phyloP scores from a whole-genome alignment of 2,329 filamentous ascomycete genomes.

The Pseudocercospora crystallina region DNA sequence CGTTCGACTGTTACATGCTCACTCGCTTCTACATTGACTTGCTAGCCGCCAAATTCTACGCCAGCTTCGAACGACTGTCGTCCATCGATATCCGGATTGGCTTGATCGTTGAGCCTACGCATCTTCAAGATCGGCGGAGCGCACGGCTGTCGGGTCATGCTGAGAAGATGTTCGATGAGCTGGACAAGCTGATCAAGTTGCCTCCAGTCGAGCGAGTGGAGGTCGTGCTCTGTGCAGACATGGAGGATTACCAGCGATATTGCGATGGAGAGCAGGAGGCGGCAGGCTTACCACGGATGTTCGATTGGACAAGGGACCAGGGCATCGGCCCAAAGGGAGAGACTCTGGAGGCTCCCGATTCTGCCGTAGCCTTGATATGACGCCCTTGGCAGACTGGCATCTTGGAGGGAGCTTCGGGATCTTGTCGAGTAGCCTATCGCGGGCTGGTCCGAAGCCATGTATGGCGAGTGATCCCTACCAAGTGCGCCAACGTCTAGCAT shows the following conservation, averaged over 20 bases:
- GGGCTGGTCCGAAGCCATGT: too few relatives aligned
- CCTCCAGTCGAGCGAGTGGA: neutral
- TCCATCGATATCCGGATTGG: neutral
- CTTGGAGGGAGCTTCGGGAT: too few relatives aligned
- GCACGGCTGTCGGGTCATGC: neutral
- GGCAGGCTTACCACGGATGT: neutral
- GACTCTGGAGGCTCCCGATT: too few relatives aligned
- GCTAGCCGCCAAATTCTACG: conserved; percentile 1
- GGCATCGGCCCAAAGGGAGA: too few relatives aligned
- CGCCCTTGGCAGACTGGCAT: too few relatives aligned
- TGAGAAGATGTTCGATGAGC: neutral
- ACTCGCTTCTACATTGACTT: neutral
- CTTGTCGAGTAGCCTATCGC: too few relatives aligned
- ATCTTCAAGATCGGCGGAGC: neutral
- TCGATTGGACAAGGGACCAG: neutral
- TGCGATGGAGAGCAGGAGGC: neutral
- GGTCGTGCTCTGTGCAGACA: neutral
- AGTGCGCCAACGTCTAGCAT: too few relatives aligned
- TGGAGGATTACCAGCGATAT: neutral
- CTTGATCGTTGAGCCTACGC: neutral
- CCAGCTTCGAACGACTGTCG: neutral
- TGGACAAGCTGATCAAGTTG: neutral
- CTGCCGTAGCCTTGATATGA: too few relatives aligned
- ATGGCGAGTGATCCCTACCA: too few relatives aligned
- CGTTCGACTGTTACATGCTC: neutral